Base-by-base conservation (phyloP, 2,329 filamentous ascomycete genomes). In the Pseudopyrenochaeta lycopersici region DNA sequence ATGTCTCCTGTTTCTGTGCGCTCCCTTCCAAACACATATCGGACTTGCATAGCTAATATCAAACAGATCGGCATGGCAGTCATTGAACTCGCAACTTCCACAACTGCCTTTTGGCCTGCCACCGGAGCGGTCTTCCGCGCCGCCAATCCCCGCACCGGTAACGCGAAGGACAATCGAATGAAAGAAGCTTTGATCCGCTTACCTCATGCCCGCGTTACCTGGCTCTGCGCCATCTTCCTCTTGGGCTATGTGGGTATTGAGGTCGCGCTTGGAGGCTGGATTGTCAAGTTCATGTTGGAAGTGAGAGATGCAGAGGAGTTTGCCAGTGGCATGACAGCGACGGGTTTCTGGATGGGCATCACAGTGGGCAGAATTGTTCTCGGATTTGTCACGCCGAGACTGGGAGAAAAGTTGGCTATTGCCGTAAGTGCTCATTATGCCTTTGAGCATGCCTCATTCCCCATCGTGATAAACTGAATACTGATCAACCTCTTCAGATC, bases 321-420 rank as follows among this genome's bases (percentile, higher is more conserved):
- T 67, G 82, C 87, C 2, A 88, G 89, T 30, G 91, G 91, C 2
- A 85, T 95, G 77, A 87, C 86, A 0, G 88, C 87, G 0, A 94
- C 90, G 0, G 88, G 90, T 0, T 96, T 94, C 77, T 96, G 92
- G 92, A 83, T 91, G 38, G 92, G 91, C 0, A 82, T 96, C 58
- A 93, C 91, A 0, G 73, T 91, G 0, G 91, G 92, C 0, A 81
- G 92, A 1, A 78, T 95, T 2, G 72, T 88, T 0, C 76, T 96
- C 14, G 90, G 90, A 0, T 95, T 96, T 63, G 79, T 93, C 3
- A 96, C 91, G 1, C 87, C 88, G 1, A 79, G 82, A 2, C 78
- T 91, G 15, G 91, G 91, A 0, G 91, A 94, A 77, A 91, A 89
- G 70, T 69, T 81, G 32, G 76, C 80, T 30, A 81, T 83, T 48